phyloP scores from a whole-genome alignment of 2,329 filamentous ascomycete species.

The Fusarium sp. region DNA sequence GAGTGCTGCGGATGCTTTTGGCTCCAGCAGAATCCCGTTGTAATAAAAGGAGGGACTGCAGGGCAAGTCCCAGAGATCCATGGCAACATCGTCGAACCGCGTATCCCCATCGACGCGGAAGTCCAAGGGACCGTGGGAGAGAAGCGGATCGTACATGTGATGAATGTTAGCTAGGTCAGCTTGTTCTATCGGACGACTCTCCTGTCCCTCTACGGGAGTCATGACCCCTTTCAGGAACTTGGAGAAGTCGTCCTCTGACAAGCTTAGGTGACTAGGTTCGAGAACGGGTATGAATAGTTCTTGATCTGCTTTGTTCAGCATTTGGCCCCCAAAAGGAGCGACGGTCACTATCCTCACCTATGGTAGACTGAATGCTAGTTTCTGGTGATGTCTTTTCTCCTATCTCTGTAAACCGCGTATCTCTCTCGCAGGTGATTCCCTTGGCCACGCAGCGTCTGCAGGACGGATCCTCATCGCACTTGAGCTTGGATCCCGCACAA shows the following conservation, averaged over 20 bases:
- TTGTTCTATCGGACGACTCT: background rate
- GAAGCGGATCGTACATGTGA: background rate
- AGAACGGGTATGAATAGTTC: background rate
- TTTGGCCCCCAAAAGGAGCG: background rate
- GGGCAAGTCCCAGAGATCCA: background rate
- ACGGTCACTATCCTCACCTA: background rate
- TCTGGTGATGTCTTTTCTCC: background rate
- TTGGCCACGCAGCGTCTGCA: background rate
- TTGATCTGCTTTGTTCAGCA: background rate
- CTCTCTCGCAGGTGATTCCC: background rate
- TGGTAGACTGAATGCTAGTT: background rate
- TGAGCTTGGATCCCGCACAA: background rate
- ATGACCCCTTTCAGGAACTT: background rate
- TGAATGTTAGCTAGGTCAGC: background rate
- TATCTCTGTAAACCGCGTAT: background rate
- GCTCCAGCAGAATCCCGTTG: background rate
- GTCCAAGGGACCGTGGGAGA: background rate
- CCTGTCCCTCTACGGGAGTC: background rate
- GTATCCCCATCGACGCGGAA: background rate
- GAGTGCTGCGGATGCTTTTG: background rate
- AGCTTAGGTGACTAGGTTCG: background rate
- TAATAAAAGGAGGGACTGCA: background rate
- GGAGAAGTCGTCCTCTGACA: background rate
- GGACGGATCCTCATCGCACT: background rate
- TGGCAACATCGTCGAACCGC: background rate